phyloP scores from a whole-genome alignment of 2,329 filamentous ascomycete species.

The Pseudogymnoascus destructans region DNA sequence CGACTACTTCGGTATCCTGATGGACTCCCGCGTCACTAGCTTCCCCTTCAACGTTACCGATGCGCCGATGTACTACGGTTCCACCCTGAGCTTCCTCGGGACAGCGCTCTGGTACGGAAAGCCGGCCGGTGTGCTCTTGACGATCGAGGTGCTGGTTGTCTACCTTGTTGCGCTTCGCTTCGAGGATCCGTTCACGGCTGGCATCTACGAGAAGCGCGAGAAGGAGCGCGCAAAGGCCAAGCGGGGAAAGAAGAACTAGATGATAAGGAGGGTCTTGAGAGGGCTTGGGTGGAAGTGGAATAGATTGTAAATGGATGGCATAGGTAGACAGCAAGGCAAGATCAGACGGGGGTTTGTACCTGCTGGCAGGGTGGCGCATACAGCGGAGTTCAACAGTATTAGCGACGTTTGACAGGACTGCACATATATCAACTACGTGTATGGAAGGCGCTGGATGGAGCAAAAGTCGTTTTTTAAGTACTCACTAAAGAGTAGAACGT shows the following conservation, averaged over 20 bases:
- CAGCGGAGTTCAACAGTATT: slow-evolving; percentile 8
- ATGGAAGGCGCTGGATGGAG: slow-evolving; percentile 9
- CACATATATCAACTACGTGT: slow-evolving; percentile 10
- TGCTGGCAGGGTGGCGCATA: slow-evolving; percentile 6
- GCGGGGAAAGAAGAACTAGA: slow-evolving; percentile 22
- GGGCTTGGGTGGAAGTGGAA: background rate
- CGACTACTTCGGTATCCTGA: slow-evolving; percentile 97
- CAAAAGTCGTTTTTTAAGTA: slow-evolving; percentile 8
- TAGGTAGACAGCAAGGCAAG: background rate
- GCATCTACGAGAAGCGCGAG: slow-evolving; percentile 83
- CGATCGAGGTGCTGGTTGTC: slow-evolving; percentile 58
- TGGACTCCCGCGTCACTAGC: slow-evolving; percentile 85
- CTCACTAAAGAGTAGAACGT: slow-evolving; percentile 2
- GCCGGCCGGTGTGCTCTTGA: slow-evolving; percentile 71
- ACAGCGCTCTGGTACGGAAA: slow-evolving; percentile 75
- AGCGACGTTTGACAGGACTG: slow-evolving; percentile 7
- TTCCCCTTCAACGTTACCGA: slow-evolving; percentile 91
- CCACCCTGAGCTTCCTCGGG: slow-evolving; percentile 82
- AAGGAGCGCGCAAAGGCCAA: slow-evolving; percentile 35
- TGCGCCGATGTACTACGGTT: slow-evolving; percentile 94
- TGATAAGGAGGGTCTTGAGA: slow-evolving; percentile 13
- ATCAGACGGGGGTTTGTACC: background rate
- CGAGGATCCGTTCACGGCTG: slow-evolving; percentile 89
- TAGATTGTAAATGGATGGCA: background rate
- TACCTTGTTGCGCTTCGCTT: slow-evolving; percentile 72